Percentiles rank a stretch among this genome's conserved stretches.
These are phyloP conservation scores for Coniosporium tulheliwenetii DNA, from an alignment of 2,329 filamentous ascomycete genomes.

Conservation along the genomic window DNA sequence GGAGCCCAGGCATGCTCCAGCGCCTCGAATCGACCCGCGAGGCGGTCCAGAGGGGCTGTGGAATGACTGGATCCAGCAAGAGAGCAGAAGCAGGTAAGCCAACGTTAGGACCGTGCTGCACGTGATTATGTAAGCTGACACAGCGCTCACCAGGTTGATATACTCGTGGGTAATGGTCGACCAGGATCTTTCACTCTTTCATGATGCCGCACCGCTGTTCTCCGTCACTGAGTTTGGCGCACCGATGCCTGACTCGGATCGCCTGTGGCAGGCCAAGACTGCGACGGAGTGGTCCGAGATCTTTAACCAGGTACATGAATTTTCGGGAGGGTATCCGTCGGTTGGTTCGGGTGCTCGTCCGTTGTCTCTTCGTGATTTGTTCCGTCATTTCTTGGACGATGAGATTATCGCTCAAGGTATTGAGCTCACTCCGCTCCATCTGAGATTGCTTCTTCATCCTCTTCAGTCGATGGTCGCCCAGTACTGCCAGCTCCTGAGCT, in stretches of 20 bases:
- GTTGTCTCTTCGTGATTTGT: conserved; percentile 47
- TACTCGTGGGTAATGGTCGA: conserved; percentile 65
- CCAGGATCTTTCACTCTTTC: conserved; percentile 53
- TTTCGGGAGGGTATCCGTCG: conserved; percentile 36
- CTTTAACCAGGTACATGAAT: conserved; percentile 44
- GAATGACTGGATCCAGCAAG: conserved; percentile 49
- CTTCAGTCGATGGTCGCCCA: conserved; percentile 51
- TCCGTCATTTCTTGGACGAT: conserved; percentile 52
- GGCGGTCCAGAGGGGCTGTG: conserved; percentile 37
- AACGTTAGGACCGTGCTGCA: not conserved
- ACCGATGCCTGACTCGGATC: conserved; percentile 47
- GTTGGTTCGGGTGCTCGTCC: conserved; percentile 36
- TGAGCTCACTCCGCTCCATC: conserved; percentile 38
- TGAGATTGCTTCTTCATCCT: conserved; percentile 53
- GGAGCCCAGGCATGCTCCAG: conserved; percentile 33
- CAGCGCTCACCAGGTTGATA: conserved; percentile 36
- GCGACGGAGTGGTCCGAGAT: conserved; percentile 43
- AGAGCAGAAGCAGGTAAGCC: conserved; percentile 45
- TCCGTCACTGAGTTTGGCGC: conserved; percentile 49
- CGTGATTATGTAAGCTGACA: conserved; percentile 3
- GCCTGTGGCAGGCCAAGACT: conserved; percentile 45
- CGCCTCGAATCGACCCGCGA: conserved; percentile 27
- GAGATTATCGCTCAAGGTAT: conserved; percentile 38
- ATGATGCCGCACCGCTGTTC: conserved; percentile 46
- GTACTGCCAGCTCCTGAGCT: conserved; percentile 47